These are phyloP conservation scores for grape (Vitis vinifera) DNA, from an alignment of 164 flowering plant genomes.

Conservation along the genomic window ASM3070453v1 NC_081818.1:10163001-10163500, in stretches of 20 bases:
- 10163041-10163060: not conserved
- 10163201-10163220: too few species aligned
- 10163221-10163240: too few species aligned
- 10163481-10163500: not conserved
- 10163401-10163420: conserved; percentile 28
- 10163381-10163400: conserved; percentile 31
- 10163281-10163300: too few species aligned
- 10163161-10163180: not conserved
- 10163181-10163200: not conserved
- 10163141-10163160: not conserved
- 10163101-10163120: not conserved
- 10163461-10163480: conserved; percentile 33
- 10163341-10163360: conserved; percentile 25
- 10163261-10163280: not conserved
- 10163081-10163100: not conserved
- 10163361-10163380: conserved; percentile 35
- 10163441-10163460: conserved; percentile 36
- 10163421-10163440: conserved; percentile 18
- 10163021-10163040: too few species aligned
- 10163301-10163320: not conserved
- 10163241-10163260: not conserved
- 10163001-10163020: too few species aligned
- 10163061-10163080: not conserved
- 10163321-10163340: not conserved
- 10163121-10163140: not conserved